A percentile compares a stretch with the other conserved stretches of the same genome.
phyloP scores from a whole-genome alignment of 768 basidiomycete genomes.

The Suillus hirtellus region DNA sequence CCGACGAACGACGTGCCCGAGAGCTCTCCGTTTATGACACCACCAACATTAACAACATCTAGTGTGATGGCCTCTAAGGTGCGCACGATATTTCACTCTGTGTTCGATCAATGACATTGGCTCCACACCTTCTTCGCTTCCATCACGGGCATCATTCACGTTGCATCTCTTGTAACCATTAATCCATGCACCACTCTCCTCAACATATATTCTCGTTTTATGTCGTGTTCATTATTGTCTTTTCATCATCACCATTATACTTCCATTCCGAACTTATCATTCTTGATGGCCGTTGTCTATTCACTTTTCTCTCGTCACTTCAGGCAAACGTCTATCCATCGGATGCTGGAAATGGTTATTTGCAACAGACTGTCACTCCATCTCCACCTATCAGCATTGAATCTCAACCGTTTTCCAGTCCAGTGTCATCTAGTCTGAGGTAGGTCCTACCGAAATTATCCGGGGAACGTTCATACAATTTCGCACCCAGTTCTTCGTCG shows the following conservation, averaged over 20 bases:
- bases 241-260: neutral
- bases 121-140: neutral
- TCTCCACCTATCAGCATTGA: neutral
- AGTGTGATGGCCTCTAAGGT: neutral
- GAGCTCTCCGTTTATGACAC: neutral
- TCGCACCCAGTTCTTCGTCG: neutral
- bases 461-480: neutral
- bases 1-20: neutral
- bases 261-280: neutral
- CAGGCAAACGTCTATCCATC: neutral
- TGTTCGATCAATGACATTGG: neutral
- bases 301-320: neutral
- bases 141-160: neutral
- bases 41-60: neutral
- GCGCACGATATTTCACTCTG: neutral
- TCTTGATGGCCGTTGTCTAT: neutral
- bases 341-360: slow-evolving; percentile 2
- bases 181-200: neutral
- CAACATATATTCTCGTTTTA: neutral
- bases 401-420: neutral
- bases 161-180: neutral
- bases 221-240: too few species aligned
- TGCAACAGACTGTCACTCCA: neutral
- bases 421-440: neutral
- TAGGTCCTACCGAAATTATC: neutral